These are phyloP conservation scores for Colletotrichum eremochloae DNA, from an alignment of 2,329 filamentous ascomycete genomes.

Conservation along the genomic window DNA sequence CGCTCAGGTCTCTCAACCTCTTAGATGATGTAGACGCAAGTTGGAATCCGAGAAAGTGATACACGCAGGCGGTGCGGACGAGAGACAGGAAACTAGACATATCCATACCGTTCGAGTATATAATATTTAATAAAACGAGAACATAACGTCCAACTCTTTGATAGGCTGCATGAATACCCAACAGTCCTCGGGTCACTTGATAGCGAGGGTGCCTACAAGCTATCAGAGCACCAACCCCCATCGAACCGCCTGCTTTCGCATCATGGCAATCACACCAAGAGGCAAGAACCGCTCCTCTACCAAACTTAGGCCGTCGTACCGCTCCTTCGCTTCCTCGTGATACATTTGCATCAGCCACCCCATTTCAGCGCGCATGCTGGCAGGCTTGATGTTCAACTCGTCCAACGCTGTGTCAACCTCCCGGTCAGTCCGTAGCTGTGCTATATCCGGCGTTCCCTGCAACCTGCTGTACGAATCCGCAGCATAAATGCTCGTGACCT, in stretches of 20 bases:
- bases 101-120: not conserved
- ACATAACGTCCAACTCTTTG: not conserved
- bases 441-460: not conserved
- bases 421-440: not conserved
- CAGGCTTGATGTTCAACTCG: not conserved
- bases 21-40: conserved; percentile 53
- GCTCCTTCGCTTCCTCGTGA: not conserved
- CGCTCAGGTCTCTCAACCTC: conserved; percentile 47
- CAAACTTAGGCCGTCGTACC: not conserved
- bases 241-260: conserved; percentile 16
- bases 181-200: not conserved
- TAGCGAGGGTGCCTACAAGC: not conserved
- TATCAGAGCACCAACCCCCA: conserved; percentile 21
- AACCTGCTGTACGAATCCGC: not conserved
- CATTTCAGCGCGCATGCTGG: not conserved
- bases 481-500: not conserved
- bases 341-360: conserved; percentile 20
- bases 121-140: not conserved
- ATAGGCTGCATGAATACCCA: not conserved
- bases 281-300: conserved; percentile 12
- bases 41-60: conserved; percentile 55
- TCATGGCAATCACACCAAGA: conserved; percentile 18
- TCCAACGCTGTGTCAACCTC: not conserved
- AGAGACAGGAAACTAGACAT: not conserved
- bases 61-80: not conserved